Percentiles rank a stretch among this genome's conserved stretches.
phyloP scores from a whole-genome alignment of 2,329 filamentous ascomycete genomes.

The Ceratocystis harringtonii region DNA sequence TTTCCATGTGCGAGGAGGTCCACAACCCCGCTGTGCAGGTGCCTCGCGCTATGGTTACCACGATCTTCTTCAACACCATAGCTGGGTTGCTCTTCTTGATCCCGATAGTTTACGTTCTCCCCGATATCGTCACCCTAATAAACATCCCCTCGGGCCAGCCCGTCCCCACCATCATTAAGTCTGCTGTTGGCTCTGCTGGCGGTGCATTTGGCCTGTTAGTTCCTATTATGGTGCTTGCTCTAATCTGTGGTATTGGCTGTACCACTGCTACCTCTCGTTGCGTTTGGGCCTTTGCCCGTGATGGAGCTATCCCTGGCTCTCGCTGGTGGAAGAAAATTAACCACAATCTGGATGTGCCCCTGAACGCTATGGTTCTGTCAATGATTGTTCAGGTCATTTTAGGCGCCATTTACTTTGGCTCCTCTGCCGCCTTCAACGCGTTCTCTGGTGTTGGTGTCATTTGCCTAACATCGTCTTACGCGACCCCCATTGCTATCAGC shows the following conservation, averaged over 20 bases:
- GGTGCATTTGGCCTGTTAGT: slow-evolving; percentile 48
- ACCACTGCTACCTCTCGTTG: slow-evolving; percentile 53
- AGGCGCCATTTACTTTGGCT: slow-evolving; percentile 55
- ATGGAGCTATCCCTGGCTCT: slow-evolving; percentile 52
- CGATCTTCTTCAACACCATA: slow-evolving; percentile 50
- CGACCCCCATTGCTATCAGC: slow-evolving; percentile 49
- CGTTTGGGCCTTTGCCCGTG: slow-evolving; percentile 55
- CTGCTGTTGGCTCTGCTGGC: slow-evolving; percentile 44
- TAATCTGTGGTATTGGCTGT: slow-evolving; percentile 55
- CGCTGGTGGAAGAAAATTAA: slow-evolving; percentile 47
- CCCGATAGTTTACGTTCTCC: slow-evolving; percentile 53
- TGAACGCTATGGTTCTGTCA: slow-evolving; percentile 59
- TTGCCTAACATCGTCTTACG: slow-evolving; percentile 53
- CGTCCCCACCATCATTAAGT: slow-evolving; percentile 47
- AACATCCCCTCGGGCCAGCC: slow-evolving; percentile 43
- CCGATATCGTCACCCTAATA: slow-evolving; percentile 42
- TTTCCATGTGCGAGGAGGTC: slow-evolving; percentile 65
- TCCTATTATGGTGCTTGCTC: slow-evolving; percentile 48
- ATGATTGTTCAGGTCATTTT: slow-evolving; percentile 50
- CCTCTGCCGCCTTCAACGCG: slow-evolving; percentile 53
- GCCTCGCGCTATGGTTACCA: slow-evolving; percentile 56
- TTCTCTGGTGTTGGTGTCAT: slow-evolving; percentile 59
- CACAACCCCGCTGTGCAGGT: slow-evolving; percentile 50
- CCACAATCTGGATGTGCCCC: slow-evolving; percentile 44
- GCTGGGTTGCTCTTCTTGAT: slow-evolving; percentile 54